A percentile compares a stretch with the other conserved stretches of the same genome.
Conservation (phyloP, 805 yeast genomes). For the Hanseniaspora mollemarum region DNA sequence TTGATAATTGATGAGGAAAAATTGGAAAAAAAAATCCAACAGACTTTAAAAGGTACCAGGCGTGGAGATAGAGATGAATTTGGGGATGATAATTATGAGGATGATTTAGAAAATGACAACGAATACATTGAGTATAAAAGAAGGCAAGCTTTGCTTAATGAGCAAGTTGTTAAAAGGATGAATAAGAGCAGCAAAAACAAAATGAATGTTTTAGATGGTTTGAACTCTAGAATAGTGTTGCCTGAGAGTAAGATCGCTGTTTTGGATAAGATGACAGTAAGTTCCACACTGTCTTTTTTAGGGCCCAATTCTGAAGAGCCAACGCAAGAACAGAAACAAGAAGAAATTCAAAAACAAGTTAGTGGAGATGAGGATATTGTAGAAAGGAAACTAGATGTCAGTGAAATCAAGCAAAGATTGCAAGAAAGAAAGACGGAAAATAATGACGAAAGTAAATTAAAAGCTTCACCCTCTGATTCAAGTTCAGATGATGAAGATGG, state of each 20-base stretch:
- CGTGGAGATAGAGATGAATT: conserved; percentile 19
- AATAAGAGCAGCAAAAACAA: conserved; percentile 9
- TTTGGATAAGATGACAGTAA: conserved; percentile 5
- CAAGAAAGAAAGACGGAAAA: background rate
- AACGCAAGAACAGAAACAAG: background rate
- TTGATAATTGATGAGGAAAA: conserved; percentile 1
- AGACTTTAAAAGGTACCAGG: conserved; percentile 17
- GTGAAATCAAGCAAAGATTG: background rate
- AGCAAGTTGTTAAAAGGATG: background rate
- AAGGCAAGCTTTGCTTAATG: conserved; percentile 4
- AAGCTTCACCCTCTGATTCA: background rate
- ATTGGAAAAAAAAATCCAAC: conserved; percentile 16
- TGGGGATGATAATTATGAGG: conserved; percentile 16
- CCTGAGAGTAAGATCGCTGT: conserved; percentile 12
- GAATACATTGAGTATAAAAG: conserved; percentile 13
- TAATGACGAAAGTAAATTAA: background rate
- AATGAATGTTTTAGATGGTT: conserved; percentile 6
- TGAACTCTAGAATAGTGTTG: background rate
- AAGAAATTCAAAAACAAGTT: background rate
- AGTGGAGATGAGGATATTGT: background rate
- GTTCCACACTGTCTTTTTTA: conserved; percentile 7
- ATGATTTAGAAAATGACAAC: conserved; percentile 16
- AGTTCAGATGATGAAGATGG: conserved; percentile 14
- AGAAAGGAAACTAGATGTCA: background rate
- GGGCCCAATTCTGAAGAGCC: background rate